Base-by-base conservation (phyloP, 805 yeast genomes). In the Metschnikowia continentalis region DNA sequence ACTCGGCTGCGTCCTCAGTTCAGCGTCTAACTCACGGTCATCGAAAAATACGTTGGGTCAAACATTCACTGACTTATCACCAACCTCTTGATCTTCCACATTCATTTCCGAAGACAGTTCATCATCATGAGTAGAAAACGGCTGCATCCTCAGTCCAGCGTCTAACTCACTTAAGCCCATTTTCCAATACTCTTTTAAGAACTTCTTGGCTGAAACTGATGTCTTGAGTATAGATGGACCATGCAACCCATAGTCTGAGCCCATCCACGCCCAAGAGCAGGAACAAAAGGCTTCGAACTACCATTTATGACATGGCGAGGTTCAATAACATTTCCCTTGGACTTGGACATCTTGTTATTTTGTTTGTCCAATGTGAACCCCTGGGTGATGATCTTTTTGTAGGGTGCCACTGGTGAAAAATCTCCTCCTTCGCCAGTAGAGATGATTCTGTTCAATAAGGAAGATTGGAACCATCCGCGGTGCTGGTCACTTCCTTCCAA, bases 401-500 rank as follows among this genome's bases (percentile, higher is more conserved):
- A 94, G 0, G 99, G 98, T 1, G 71, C 70, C 3, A 60, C 61
- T 0, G 71, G 56, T 35, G 69, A 59, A 55, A 68, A 70, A 3
- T 65, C 65, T 10, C 69, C 61, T 3, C 86, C 87, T 15, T 48
- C 42, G 2, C 76, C 76, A 1, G 75, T 69, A 1, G 72, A 69
- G n/a, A 74, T 72, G 20, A 90, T 78, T 61, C 83, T 87, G 22
- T 95, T 90, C 51, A 94, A 71, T 26, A 94, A 70, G 1, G 97
- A 90, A 32, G 96, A 88, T 71, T 94, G 99, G 66, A 94, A 94
- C 99, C 99, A 94, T 1, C 99, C 99, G 53, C 99, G 80, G 64
- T 94, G 99, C 67, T 94, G 99, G 64, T 94, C 99, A n/a, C 91
- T 82, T 2, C 99, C 99, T 72, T 94, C 99, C 13, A 92, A 67